Conservation (phyloP, 805 yeast species). For the Ogataea kodamae region DNA sequence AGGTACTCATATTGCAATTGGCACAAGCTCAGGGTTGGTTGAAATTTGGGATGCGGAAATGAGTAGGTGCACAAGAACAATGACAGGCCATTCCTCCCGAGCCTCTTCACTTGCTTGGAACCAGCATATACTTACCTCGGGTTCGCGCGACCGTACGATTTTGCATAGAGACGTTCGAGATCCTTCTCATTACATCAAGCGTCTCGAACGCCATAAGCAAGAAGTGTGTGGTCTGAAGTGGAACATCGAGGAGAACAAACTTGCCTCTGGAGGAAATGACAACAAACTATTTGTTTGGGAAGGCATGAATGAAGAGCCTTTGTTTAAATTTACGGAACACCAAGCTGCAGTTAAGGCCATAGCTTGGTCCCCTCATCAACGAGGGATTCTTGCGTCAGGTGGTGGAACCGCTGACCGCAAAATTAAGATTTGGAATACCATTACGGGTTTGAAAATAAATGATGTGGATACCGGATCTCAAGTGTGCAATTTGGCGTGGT, state of each 20-base stretch:
- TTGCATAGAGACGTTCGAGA: constrained; percentile 89
- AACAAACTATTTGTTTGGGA: constrained; percentile 87
- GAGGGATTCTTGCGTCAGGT: constrained; percentile 91
- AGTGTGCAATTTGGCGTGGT: constrained; percentile 93
- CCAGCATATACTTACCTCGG: constrained; percentile 81
- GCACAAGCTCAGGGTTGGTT: constrained; percentile 80
- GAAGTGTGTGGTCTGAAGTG: constrained; percentile 96
- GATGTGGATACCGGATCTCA: constrained; percentile 96
- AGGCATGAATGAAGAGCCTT: constrained; percentile 64
- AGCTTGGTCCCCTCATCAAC: constrained; percentile 96
- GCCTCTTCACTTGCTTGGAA: constrained; percentile 94
- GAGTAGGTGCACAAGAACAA: constrained; percentile 77
- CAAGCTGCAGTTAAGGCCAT: constrained; percentile 95
- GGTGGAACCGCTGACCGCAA: constrained; percentile 95
- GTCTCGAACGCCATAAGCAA: constrained; percentile 72
- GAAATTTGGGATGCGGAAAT: constrained; percentile 93
- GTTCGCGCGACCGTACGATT: constrained; percentile 80
- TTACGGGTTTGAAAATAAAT: constrained; percentile 66
- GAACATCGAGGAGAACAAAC: constrained; percentile 86
- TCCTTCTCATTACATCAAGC: constrained; percentile 74
- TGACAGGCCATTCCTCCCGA: constrained; percentile 86
- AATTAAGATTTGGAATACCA: constrained; percentile 89
- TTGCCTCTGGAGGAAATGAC: constrained; percentile 96
- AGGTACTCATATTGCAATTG: constrained; percentile 92
- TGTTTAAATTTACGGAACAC: constrained; percentile 75